Percentiles rank a stretch among this genome's conserved stretches.
phyloP scores from a whole-genome alignment of 345 rosid genomes.

The Balakata baccata region DNA sequence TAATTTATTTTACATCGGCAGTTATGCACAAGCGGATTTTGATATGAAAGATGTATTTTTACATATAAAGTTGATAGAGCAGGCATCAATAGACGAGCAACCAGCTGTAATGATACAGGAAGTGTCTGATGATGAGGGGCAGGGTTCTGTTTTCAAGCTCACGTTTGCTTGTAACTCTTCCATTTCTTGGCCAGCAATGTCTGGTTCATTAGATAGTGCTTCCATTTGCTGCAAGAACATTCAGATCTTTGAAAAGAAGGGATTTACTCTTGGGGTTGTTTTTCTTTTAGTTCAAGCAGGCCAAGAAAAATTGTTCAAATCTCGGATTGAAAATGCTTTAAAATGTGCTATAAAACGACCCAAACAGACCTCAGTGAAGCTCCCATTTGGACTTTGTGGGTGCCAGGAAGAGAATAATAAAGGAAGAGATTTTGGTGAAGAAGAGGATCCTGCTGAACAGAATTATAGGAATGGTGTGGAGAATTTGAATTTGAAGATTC shows the following conservation, averaged over 20 bases:
- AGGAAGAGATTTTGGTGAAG: conserved; percentile 62
- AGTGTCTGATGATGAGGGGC: conserved; percentile 50
- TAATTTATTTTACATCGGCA: conserved; percentile 28
- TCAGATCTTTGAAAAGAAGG: conserved; percentile 92
- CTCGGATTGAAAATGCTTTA: conserved; percentile 65
- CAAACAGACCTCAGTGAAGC: conserved; percentile 64
- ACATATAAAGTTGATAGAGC: conserved; percentile 89
- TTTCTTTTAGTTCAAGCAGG: conserved; percentile 60
- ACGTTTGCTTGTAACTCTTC: conserved; percentile 76
- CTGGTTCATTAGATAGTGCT: conserved; percentile 69
- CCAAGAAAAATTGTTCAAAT: conserved; percentile 54
- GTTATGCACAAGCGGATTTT: conserved; percentile 87
- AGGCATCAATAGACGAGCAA: conserved; percentile 72
- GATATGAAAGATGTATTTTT: conserved; percentile 93
- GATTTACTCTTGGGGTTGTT: conserved; percentile 75
- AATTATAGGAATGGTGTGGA: conserved; percentile 49
- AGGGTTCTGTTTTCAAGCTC: conserved; percentile 58
- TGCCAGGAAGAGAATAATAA: conserved; percentile 80
- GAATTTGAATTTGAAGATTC: conserved; percentile 43
- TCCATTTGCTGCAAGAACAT: conserved; percentile 79
- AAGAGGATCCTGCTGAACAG: conserved; percentile 58
- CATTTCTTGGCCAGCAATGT: conserved; percentile 78
- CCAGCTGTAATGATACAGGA: conserved; percentile 79
- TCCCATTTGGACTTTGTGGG: conserved; percentile 91
- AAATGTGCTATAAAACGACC: conserved; percentile 68